Evolutionary conservation across 2,329 filamentous ascomycete genomes (phyloP), one percentile per base, ranked within the genome.

Genomic region (Zymoseptoria brevis): DNA sequence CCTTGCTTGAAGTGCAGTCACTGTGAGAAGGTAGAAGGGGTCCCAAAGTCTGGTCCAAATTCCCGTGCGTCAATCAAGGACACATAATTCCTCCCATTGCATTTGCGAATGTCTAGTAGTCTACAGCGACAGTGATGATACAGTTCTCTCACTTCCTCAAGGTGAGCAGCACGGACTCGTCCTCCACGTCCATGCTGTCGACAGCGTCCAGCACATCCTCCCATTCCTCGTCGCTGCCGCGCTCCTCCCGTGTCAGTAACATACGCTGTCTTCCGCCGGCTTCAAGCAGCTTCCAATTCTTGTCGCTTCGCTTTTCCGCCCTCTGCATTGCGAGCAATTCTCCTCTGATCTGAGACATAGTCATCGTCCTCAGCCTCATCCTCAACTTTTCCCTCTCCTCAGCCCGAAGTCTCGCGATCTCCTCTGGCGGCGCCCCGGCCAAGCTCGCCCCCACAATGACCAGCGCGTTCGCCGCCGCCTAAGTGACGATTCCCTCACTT

Each of bases 401-500:
- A 16, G 13, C 13, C 35, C 35, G 35, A n/a, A 45, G 11, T 45
- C 16, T 16, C 16, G 35, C 35, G 13, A 45, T 45, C 11, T 7
- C 35, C 35, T 45, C 35, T n/a, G 35, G 35, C 13, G 35, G 35
- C 35, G 35, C 35, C 35, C 35, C 35, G 11, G 35, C 35, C 16
- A 45, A 16, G 5, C 35, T 45, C 35, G 35, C 35, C 16, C 13
- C 35, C 35, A 45, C 13, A 16, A n/a, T 16, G 11, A 16, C 35
- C 35, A 45, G 13, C 35, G 35, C 35, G 35, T 13, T 45, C 35
- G 35, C 16, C 13, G 51, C 50, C 24, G 13, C 29, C 56, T 54
- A 52, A 35, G 22, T 51, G 16, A 56, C 55, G 50, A 57, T 53
- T n/a, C 49, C 22, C 21, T 57, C 55, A n/a, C 19, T 21, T 19